Evolutionary conservation across 164 flowering plant genomes (phyloP).

Genomic region (Brasenia schreberi): DNA sequence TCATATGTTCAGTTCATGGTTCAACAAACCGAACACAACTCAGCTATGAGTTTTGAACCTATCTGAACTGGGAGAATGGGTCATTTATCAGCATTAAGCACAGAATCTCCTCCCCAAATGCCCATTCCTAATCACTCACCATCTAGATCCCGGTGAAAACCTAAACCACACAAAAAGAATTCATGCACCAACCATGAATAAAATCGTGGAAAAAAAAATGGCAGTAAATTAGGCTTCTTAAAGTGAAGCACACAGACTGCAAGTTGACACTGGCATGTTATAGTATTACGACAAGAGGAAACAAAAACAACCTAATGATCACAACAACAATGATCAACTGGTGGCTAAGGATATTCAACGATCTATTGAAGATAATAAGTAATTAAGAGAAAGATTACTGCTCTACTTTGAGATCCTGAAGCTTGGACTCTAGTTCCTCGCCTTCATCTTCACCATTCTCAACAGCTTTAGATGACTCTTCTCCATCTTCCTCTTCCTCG

Average conservation of each 20-base stretch:
- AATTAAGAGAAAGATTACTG: conserved; percentile 9
- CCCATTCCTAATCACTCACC: too few species aligned
- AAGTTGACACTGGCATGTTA: neutral
- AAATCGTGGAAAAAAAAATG: too few species aligned
- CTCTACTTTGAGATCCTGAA: conserved; percentile 38
- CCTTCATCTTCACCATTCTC: conserved; percentile 13
- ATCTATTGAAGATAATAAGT: neutral
- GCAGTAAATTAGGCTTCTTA: neutral
- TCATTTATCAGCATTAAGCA: too few species aligned
- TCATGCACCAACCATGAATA: too few species aligned
- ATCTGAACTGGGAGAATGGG: too few species aligned
- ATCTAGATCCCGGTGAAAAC: too few species aligned
- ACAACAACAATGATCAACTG: neutral
- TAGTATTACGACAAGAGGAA: neutral
- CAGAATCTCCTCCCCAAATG: too few species aligned
- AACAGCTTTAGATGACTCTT: conserved; percentile 26
- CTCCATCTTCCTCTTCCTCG: conserved; percentile 16
- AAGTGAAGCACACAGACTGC: neutral
- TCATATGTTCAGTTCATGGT: too few species aligned
- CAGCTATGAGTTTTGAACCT: too few species aligned
- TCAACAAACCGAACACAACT: too few species aligned
- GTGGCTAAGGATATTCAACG: neutral
- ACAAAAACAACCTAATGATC: neutral
- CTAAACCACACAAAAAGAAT: too few species aligned
- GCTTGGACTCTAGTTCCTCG: conserved; percentile 40